A percentile compares a stretch with the other conserved stretches of the same genome.
Evolutionary conservation across 2,329 filamentous ascomycete genomes (phyloP).

Genomic region (Zarea fungicola): DNA sequence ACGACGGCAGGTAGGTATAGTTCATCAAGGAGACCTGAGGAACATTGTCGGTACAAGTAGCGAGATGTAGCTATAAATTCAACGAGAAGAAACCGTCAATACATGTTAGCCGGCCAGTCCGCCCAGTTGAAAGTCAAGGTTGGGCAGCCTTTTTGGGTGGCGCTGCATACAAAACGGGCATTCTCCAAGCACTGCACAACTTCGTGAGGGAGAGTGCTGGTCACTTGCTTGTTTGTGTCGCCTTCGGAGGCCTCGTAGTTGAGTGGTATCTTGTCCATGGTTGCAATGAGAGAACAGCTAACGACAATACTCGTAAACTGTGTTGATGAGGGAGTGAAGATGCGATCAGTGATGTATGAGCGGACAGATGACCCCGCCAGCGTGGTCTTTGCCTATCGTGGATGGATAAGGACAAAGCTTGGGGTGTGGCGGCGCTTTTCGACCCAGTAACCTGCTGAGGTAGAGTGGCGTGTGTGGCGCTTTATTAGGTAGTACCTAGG

Average conservation of each 20-base stretch:
- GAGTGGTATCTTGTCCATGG: conserved; percentile 62
- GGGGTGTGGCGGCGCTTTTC: no score
- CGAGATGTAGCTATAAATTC: conserved; percentile 74
- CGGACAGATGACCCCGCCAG: conserved; percentile 4
- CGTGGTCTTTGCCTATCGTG: neutral
- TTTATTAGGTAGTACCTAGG: no score
- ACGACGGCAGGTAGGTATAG: conserved; percentile 89
- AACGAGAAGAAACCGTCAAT: neutral
- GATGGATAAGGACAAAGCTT: neutral
- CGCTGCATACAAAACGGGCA: conserved; percentile 73
- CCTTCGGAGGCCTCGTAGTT: conserved; percentile 72
- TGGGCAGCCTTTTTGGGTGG: conserved; percentile 13
- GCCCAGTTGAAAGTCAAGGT: no score
- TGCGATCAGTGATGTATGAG: neutral
- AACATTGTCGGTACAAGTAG: conserved; percentile 75
- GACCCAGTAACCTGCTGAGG: no score
- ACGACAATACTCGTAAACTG: neutral
- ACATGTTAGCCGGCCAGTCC: neutral
- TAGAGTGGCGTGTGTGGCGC: neutral
- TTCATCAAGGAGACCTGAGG: conserved; percentile 98
- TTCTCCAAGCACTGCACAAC: conserved; percentile 90
- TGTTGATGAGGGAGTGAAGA: neutral
- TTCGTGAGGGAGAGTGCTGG: conserved; percentile 69
- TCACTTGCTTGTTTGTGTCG: conserved; percentile 64
- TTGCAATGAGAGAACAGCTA: neutral